Conservation (phyloP, 169 alveolate species). For the Eimeria sp. region DNA sequence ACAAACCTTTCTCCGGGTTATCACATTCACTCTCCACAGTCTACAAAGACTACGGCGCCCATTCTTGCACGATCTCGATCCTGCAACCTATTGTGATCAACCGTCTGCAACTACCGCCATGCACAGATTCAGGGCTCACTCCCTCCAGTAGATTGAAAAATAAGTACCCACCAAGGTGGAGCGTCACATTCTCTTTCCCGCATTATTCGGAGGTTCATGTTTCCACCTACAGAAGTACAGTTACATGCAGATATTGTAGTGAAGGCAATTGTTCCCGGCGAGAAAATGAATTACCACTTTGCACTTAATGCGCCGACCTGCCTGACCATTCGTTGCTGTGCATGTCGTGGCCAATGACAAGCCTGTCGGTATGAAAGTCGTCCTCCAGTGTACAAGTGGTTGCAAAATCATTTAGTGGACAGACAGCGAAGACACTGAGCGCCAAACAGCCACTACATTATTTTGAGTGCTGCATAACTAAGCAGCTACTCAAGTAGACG, state of each 20-base stretch:
- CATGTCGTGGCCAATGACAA: background rate
- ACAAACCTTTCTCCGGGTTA: background rate
- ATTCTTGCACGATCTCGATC: background rate
- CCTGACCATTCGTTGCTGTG: background rate
- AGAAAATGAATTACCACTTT: background rate
- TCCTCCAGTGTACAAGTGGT: background rate
- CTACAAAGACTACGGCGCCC: background rate
- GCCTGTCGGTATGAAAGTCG: background rate
- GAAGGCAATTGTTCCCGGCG: background rate
- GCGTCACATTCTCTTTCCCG: background rate
- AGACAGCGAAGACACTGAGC: too few species aligned
- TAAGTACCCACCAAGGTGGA: background rate
- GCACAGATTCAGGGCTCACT: background rate
- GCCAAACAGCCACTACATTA: too few species aligned
- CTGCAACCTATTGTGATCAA: background rate
- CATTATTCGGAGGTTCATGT: background rate
- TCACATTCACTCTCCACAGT: background rate
- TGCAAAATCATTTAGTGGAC: background rate
- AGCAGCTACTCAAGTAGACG: too few species aligned
- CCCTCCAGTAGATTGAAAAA: background rate
- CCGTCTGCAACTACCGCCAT: background rate
- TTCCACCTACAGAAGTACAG: background rate
- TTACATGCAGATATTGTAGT: background rate
- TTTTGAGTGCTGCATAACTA: too few species aligned
- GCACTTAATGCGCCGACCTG: background rate